Evolutionary conservation across 2,329 filamentous ascomycete species (phyloP), one percentile per base, ranked within the genome.

Genomic region (Colletotrichum lindemuthianum): DNA sequence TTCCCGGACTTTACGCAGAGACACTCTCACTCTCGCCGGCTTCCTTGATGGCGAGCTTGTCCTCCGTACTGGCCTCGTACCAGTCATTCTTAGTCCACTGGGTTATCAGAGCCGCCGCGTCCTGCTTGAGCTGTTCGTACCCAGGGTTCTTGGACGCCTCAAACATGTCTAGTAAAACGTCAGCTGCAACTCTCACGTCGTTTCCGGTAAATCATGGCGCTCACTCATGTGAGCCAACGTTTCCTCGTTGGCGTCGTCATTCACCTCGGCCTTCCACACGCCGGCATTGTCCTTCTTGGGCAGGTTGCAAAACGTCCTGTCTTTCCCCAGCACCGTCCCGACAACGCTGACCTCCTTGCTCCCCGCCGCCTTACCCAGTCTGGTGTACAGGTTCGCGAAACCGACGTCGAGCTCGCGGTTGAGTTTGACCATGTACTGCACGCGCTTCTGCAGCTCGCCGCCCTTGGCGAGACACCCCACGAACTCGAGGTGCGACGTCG

Each of bases 401-500:
- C 92, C 91, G 12, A 97, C 84, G 11, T 83, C 84, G 12, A 92
- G 84, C 63, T 91, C 87, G 49, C 81, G 76, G 39, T 88, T 84
- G 16, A 94, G 79, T 63, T 84, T 82, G n/a, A 86, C 82, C 74
- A 97, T 82, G 65, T 81, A 84, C n/a, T 82, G 79, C 9, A 97
- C 84, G 37, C 96, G 88, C 72, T 88, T 86, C 70, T 89, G 88
- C 68, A 98, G 81, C 73, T 97, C 93, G 70, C 94, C 91, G 5
- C 88, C 88, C n/a, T 92, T 88, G 51, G 92, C 91, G 8, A 99
- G 85, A 72, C 93, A 96, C 2, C 93, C 93, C 1, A 98, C 92
- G 72, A 98, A 99, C 76, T 96, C 92, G 33, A 99, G 87, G 77
- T 99, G 96, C 40, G 92, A 96, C 13, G 90, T 88, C 12, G 92